Base-by-base conservation (phyloP, 225 moss, liverwort and hornwort genomes). In the Rhytidiadelphus loreus region DNA sequence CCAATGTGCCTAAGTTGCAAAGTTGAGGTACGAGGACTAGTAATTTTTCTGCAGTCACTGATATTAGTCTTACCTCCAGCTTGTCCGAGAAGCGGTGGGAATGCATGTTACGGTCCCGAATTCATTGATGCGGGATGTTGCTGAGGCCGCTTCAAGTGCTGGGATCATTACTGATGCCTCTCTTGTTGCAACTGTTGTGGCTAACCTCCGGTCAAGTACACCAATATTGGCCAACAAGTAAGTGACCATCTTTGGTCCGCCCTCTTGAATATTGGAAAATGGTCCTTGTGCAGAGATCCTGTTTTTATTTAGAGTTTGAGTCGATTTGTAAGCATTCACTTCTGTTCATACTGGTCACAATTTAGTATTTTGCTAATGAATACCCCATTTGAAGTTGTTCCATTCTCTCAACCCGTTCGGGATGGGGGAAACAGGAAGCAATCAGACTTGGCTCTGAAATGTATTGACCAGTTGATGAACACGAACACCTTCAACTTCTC, bases 71-170 rank as follows among this genome's bases (percentile, higher is more conserved):
- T 77, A 85, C 59, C 80, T 96, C 96, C 96, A 99, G 99, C 95
- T 99, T 90, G 96, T 99, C 48, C 95, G 99, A 90, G 97, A 97
- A 92, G 96, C 95, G 77, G 92, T 99, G 91, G 99, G 97, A 85
- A 97, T 99, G 96, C 97, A 96, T 90, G 95, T 97, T 81, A 95
- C 95, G 63, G 96, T 99, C 74, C 96, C 89, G 88, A 92, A 92
- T 91, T 85, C 87, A 83, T 91, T 96, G 88, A 95, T 99, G 94
- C 94, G 94, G 71, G 96, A 97, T 90, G 93, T 95, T 77, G 96
- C 95, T 62, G 99, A 99, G 92, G 97, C 99, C 50, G 97, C 98
- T 88, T 93, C 92, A 83, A 91, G 93, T 91, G 98, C 96, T 71
- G 97, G 95, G 61, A 94, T 99, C 46, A 92, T 96, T 88, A 93